Base-by-base conservation (phyloP, 805 yeast genomes). In the Sungouiozyma intestinalis region DNA sequence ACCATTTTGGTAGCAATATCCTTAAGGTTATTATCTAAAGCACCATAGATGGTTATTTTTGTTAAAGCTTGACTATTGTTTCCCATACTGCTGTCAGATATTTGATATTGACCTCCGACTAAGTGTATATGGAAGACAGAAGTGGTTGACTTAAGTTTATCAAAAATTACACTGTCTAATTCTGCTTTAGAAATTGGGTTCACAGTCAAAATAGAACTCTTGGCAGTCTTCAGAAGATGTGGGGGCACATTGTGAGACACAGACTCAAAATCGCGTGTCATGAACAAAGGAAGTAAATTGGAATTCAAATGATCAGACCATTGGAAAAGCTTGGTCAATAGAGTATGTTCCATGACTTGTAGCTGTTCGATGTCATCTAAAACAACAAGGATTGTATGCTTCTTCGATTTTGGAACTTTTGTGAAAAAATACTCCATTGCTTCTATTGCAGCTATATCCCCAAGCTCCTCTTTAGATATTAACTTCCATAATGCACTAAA, bases 181-280 rank as follows among this genome's bases (percentile, higher is more conserved):
- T 24, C 29, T 11, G 11, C 11, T 24, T 24, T 24, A 6, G 6
- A 6, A 11, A 24, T 24, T 6, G 9, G 6, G 9, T 24, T 24
- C 11, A 11, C 11, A 11, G 29, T 24, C 29, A 24, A 6, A 6
- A 24, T 11, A 24, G 11, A 24, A 11, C 6, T 11, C 11, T 97
- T 97, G 44, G 90, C 67, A 47, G 97, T 74, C 1, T 95, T 83
- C 0, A 94, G 79, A 3, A 86, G 81, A 60, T 90, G 88, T 61
- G 85, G 88, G n/a, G 88, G 76, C 29, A 92, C 66, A 38, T 78
- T 70, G 40, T 95, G 69, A 56, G 90, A 97, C 0, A 97, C 97
- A 36, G 92, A 65, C 63, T 92, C 96, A 94, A 90, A 85, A 0
- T 96, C 86, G 59, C 90, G 88, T 3, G 96, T 96, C 29, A 90